These are phyloP conservation scores for Zea luxurians DNA, from an alignment of 176 grass and related monocot genomes.

Conservation along the genomic window DNA sequence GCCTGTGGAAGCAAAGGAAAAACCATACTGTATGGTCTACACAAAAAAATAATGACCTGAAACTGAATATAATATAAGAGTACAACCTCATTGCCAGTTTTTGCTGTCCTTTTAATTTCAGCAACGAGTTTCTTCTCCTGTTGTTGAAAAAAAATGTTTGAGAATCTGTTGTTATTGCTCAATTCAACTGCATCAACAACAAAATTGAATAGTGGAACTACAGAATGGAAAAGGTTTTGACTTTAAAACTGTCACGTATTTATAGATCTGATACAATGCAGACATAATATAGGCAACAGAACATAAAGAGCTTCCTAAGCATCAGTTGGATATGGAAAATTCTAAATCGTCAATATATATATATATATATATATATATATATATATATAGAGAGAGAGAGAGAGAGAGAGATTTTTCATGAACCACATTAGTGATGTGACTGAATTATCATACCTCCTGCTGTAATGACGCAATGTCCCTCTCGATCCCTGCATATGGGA, in stretches of 20 bases:
- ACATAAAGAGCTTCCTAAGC: background rate
- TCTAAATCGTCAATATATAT: slow-evolving; percentile 4
- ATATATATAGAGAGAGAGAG: too few species aligned
- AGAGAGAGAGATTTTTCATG: background rate
- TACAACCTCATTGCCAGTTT: slow-evolving; percentile 92
- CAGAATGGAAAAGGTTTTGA: slow-evolving; percentile 12
- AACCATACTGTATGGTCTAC: background rate
- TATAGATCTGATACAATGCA: slow-evolving; percentile 17
- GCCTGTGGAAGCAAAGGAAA: slow-evolving; percentile 52
- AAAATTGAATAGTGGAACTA: slow-evolving; percentile 18
- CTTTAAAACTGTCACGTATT: background rate
- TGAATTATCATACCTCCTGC: slow-evolving; percentile 61
- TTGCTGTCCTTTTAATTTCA: slow-evolving; percentile 98
- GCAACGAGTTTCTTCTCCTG: slow-evolving; percentile 92
- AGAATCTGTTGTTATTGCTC: background rate
- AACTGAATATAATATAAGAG: slow-evolving; percentile 38
- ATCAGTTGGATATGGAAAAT: slow-evolving; percentile 25
- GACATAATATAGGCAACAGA: slow-evolving; percentile 1
- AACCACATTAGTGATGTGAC: background rate
- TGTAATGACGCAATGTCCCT: slow-evolving; percentile 79
- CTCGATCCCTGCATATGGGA: slow-evolving; percentile 63
- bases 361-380: background rate
- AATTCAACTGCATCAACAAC: slow-evolving; percentile 22
- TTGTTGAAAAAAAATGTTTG: slow-evolving; percentile 27
- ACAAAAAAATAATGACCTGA: background rate